Evolutionary conservation across 1,139 yeast genomes (phyloP).

Genomic region (Eremothecium sinecaudum): DNA sequence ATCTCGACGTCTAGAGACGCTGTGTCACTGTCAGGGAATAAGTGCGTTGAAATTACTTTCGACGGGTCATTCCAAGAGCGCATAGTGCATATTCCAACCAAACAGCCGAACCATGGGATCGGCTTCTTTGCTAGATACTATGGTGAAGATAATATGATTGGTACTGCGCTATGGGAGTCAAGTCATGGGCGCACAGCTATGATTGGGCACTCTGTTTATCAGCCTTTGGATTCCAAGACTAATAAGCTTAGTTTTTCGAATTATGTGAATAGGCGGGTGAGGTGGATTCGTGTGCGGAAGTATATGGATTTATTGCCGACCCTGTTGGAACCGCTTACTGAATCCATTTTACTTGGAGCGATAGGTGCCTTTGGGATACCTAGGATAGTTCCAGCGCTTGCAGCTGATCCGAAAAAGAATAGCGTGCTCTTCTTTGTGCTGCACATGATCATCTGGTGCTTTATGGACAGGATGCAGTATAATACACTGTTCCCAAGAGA

Average conservation of each 20-base stretch:
- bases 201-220: constrained; percentile 71
- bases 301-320: constrained; percentile 87
- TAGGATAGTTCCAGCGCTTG: constrained; percentile 35
- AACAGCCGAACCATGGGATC: constrained; percentile 38
- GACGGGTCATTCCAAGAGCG: constrained; percentile 2
- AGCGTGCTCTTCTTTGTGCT: constrained; percentile 34
- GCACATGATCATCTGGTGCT: constrained; percentile 57
- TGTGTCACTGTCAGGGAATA: constrained; percentile 1
- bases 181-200: constrained; percentile 65
- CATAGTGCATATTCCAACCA: constrained; percentile 5
- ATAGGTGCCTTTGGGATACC: constrained; percentile 57
- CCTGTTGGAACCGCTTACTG: constrained; percentile 78
- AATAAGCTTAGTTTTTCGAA: constrained; percentile 38
- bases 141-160: constrained; percentile 92
- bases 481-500: constrained; percentile 32
- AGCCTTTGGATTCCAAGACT: constrained; percentile 51
- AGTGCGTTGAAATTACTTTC: background rate
- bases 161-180: constrained; percentile 68
- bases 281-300: constrained; percentile 86
- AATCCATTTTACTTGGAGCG: constrained; percentile 56
- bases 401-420: constrained; percentile 9
- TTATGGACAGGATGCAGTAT: constrained; percentile 54
- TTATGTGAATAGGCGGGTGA: constrained; percentile 56
- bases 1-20: background rate
- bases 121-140: constrained; percentile 69